These are phyloP conservation scores for Phytophthora crassamura DNA, from an alignment of 352 stramenopile species.

Conservation along the genomic window DNA sequence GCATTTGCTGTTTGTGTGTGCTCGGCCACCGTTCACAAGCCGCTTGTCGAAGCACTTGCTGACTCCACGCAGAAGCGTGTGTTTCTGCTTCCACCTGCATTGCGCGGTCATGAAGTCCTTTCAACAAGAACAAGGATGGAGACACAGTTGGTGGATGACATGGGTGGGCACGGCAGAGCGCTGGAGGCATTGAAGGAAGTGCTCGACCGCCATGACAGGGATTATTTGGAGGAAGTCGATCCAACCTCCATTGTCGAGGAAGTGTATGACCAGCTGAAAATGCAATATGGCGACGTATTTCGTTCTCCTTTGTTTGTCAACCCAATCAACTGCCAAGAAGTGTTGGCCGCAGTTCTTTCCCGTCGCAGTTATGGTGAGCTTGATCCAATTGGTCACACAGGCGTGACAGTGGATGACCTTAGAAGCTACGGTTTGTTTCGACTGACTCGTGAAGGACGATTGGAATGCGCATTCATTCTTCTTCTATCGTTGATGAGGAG, in stretches of 20 bases:
- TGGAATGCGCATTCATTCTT: constrained; percentile 23
- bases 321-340: neutral
- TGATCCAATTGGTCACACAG: constrained; percentile 4
- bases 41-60: neutral
- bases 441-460: neutral
- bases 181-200: constrained; percentile 6
- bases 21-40: neutral
- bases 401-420: no score
- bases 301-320: neutral
- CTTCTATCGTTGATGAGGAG: constrained; percentile 11
- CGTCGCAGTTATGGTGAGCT: neutral
- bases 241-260: neutral
- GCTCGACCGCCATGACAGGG: no score
- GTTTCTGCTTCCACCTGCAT: constrained; percentile 7
- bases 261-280: neutral
- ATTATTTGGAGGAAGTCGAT: neutral
- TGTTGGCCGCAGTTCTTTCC: constrained; percentile 10
- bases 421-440: constrained; percentile 18
- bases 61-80: neutral
- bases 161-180: constrained; percentile 15
- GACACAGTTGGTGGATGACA: constrained; percentile 17
- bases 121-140: neutral
- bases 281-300: neutral
- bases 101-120: constrained; percentile 1
- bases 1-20: constrained; percentile 22